Conservation (phyloP, 345 rosid species). For the Ceriops zippeliana region DNA sequence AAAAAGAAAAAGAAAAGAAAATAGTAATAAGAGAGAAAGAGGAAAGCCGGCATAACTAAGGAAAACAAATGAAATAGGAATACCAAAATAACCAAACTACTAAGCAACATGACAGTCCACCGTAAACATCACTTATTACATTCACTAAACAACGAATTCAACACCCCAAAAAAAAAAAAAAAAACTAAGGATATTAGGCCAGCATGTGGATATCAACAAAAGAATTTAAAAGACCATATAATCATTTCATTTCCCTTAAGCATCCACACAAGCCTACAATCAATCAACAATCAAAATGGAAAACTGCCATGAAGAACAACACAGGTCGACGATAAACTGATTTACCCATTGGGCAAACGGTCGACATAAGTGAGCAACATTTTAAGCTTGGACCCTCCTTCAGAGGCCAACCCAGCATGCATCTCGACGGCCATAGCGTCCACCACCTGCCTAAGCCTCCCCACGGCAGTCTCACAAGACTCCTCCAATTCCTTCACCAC, state of each 20-base stretch:
- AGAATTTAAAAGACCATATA: neutral
- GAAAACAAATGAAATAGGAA: neutral
- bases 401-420: slow-evolving; percentile 98
- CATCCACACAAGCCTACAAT: neutral
- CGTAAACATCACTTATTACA: too few relatives aligned
- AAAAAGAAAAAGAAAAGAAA: neutral
- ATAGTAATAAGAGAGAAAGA: neutral
- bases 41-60: neutral
- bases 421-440: slow-evolving; percentile 97
- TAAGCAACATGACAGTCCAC: neutral
- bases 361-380: slow-evolving; percentile 88
- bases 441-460: slow-evolving; percentile 73
- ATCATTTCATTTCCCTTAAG: slow-evolving; percentile 1
- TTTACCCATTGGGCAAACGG: slow-evolving; percentile 62
- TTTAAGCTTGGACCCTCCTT: slow-evolving; percentile 96
- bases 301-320: neutral
- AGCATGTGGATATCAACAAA: neutral
- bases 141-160: neutral
- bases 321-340: neutral
- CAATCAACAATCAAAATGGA: slow-evolving; percentile 1
- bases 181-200: neutral
- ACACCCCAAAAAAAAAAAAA: neutral
- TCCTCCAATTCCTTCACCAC: slow-evolving; percentile 75
- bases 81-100: slow-evolving; percentile 1
- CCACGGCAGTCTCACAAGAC: slow-evolving; percentile 64